Evolutionary conservation across 768 basidiomycete genomes (phyloP).

Genomic region (Boletus rubescentipes): DNA sequence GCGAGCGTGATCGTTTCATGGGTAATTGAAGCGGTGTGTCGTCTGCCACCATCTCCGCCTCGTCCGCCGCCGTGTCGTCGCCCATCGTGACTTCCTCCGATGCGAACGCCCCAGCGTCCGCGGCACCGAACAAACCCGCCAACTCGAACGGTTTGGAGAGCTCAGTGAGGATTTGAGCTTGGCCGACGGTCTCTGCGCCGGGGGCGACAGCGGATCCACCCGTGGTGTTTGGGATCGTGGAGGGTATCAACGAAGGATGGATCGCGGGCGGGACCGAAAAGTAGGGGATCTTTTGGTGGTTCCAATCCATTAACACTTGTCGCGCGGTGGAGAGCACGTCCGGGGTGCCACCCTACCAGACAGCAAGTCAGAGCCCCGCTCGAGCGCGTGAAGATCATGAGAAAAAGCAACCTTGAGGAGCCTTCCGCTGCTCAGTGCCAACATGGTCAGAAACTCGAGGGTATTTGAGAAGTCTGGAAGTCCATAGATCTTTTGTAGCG

Average conservation of each 20-base stretch:
- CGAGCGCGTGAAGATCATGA: not conserved
- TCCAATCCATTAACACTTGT: constrained; percentile 88
- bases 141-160: constrained; percentile 80
- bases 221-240: constrained; percentile 32
- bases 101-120: constrained; percentile 78
- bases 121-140: constrained; percentile 76
- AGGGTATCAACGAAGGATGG: constrained; percentile 75
- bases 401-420: constrained; percentile 65
- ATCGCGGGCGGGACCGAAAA: constrained; percentile 75
- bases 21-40: constrained; percentile 34
- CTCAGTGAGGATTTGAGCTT: constrained; percentile 70
- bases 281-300: constrained; percentile 93
- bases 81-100: constrained; percentile 40
- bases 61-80: constrained; percentile 40
- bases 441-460: constrained; percentile 86
- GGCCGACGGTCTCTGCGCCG: constrained; percentile 78
- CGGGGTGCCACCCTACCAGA: constrained; percentile 78
- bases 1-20: constrained; percentile 25
- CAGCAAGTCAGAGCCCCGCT: not conserved
- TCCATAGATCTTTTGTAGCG: constrained; percentile 83
- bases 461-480: constrained; percentile 72
- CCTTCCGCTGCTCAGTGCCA: constrained; percentile 79
- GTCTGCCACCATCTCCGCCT: constrained; percentile 40
- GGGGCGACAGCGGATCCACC: constrained; percentile 49
- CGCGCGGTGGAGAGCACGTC: constrained; percentile 82